A percentile compares a stretch with the other conserved stretches of the same genome.
Evolutionary conservation across 2,329 filamentous ascomycete species (phyloP).

Genomic region (Niveomyces coronatus): DNA sequence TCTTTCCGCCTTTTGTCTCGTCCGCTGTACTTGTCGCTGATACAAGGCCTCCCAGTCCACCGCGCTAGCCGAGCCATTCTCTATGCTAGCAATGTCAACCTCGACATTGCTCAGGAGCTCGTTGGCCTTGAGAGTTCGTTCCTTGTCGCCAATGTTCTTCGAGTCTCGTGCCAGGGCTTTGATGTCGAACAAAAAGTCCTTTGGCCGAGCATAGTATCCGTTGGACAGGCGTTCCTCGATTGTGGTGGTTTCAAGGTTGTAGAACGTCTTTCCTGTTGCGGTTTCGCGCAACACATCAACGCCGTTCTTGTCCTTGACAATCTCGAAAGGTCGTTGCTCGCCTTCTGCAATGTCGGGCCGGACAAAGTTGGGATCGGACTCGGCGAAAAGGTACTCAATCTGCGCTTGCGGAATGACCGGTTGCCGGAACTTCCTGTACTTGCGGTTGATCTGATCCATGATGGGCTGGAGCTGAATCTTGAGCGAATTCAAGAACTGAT

Average conservation of each 20-base stretch:
- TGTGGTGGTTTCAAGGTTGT: constrained; percentile 84
- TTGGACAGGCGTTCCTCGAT: constrained; percentile 97
- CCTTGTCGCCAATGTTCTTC: constrained; percentile 69
- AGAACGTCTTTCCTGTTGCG: constrained; percentile 74
- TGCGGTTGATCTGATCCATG: constrained; percentile 91
- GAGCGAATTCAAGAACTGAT: constrained; percentile 71
- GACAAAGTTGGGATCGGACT: constrained; percentile 65
- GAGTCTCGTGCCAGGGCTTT: constrained; percentile 77
- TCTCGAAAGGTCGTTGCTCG: constrained; percentile 65
- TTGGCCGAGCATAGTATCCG: constrained; percentile 85
- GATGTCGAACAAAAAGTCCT: constrained; percentile 84
- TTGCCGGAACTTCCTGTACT: constrained; percentile 79
- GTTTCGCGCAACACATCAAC: constrained; percentile 67
- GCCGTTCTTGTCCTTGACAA: constrained; percentile 69
- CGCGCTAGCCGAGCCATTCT: constrained; percentile 53
- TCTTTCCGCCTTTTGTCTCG: constrained; percentile 48
- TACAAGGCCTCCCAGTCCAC: constrained; percentile 74
- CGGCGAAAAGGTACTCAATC: constrained; percentile 75
- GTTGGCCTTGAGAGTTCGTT: constrained; percentile 75
- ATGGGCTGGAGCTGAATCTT: constrained; percentile 87
- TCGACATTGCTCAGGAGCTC: constrained; percentile 90
- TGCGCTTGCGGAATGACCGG: constrained; percentile 64
- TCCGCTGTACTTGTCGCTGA: constrained; percentile 57
- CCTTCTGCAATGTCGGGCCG: constrained; percentile 41
- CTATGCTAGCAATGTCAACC: constrained; percentile 76